Base-by-base conservation (phyloP, 1,284 basidiomycete genomes). In the Ganoderma lingzhi region DNA sequence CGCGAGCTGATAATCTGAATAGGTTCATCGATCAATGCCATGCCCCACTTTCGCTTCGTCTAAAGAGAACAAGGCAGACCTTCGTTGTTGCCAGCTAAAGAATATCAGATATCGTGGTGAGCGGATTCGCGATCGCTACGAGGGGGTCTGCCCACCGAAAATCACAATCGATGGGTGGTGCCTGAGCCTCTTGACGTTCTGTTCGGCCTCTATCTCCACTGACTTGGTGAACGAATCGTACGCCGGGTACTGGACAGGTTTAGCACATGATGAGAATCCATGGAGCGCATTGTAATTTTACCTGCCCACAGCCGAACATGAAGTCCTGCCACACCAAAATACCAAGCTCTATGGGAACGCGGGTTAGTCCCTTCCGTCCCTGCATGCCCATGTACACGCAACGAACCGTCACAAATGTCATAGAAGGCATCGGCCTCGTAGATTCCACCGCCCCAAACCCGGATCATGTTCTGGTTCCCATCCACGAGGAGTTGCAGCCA, bases 291-390 rank as follows among this genome's bases (percentile, higher is more conserved):
- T n/a, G 23, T 0, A 19, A 28, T 15, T 15, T 37, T 64, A 81
- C 81, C 75, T 82, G 81, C 0, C 94, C 95, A 77, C 94, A 96
- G 17, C 90, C 93, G 78, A 96, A 96, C 87, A 93, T 90, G 79
- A 96, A 95, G 79, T 96, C 94, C 80, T 95, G 93, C 94, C 94
- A 96, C 30, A 95, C 93, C 45, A 95, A 84, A 65, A 96, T 83
- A 6, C 88, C 88, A n/a, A 89, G 83, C 74, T 88, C 87, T 84
- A 74, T 10, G 45, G 64, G 12, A 19, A 23, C n/a, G n/a, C 48
- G 48, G 28, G 23, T 51, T 51, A 51, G 48, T 41, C 67, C 30
- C 37, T 60, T 56, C 19, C 28, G 44, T 19, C n/a, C 37, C 32
- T 58, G 44, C 51, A 66, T 5, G 39, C 55, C 59, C 45, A 60